Evolutionary conservation across 306 rosid genomes (phyloP).

Genomic region (Dalbergia oliveri): DNA sequence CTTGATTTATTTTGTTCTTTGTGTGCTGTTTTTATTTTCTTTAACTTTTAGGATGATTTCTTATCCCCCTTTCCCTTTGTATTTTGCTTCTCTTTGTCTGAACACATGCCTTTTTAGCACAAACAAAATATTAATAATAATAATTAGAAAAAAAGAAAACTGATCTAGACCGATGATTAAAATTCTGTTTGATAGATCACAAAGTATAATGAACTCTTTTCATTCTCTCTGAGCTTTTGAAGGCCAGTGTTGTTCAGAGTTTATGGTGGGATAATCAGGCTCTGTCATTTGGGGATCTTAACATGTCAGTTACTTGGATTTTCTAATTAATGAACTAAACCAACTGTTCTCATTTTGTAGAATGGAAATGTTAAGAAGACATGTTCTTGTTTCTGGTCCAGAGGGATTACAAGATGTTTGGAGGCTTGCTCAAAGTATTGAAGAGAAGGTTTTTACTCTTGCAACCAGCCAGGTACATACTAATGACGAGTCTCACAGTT

Average conservation of each 20-base stretch:
- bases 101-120: background rate
- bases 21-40: no score
- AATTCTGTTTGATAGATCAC: background rate
- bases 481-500: background rate
- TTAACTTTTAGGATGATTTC: background rate
- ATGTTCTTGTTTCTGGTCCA: conserved; percentile 55
- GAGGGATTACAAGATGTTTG: conserved; percentile 65
- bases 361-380: conserved; percentile 58
- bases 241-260: conserved; percentile 11
- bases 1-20: background rate
- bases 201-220: background rate
- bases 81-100: background rate
- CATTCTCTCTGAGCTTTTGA: conserved; percentile 28
- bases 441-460: conserved; percentile 57
- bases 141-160: background rate
- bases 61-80: background rate
- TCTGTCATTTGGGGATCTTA: background rate
- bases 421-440: conserved; percentile 63
- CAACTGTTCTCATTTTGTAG: conserved; percentile 32
- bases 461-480: conserved; percentile 60
- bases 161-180: background rate
- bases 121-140: background rate
- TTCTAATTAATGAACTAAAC: background rate
- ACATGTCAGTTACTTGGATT: background rate
- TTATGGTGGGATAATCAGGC: background rate